A percentile compares a stretch with the other conserved stretches of the same genome.
Evolutionary conservation across 768 basidiomycete species (phyloP).

Genomic region (Trametes cubensis): DNA sequence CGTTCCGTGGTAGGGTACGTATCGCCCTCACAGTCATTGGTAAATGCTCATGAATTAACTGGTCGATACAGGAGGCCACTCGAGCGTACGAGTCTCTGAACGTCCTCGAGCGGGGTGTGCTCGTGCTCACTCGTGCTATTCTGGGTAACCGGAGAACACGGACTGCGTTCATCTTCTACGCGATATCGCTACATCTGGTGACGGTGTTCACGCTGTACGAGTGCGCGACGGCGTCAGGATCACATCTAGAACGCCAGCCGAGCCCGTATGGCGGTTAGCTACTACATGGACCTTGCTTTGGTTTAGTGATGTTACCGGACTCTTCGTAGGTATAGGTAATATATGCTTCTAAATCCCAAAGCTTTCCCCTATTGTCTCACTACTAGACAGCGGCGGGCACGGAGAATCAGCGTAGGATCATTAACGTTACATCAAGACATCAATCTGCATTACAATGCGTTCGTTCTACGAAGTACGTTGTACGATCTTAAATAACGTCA

Average conservation of each 20-base stretch:
- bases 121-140: slow-evolving; percentile 81
- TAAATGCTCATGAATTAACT: neutral
- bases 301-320: neutral
- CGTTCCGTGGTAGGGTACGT: slow-evolving; percentile 91
- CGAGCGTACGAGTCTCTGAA: slow-evolving; percentile 90
- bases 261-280: slow-evolving; percentile 38
- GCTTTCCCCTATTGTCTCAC: too few relatives aligned
- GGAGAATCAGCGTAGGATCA: too few relatives aligned
- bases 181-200: slow-evolving; percentile 75
- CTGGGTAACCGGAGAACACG: slow-evolving; percentile 90
- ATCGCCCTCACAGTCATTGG: neutral
- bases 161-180: slow-evolving; percentile 87
- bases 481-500: too few relatives aligned
- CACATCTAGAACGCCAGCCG: slow-evolving; percentile 55
- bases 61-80: slow-evolving; percentile 77
- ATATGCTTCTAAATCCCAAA: neutral
- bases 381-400: too few relatives aligned
- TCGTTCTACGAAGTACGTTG: too few relatives aligned
- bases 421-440: too few relatives aligned
- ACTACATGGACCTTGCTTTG: too few relatives aligned
- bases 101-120: slow-evolving; percentile 85
- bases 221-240: slow-evolving; percentile 57
- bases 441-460: too few relatives aligned
- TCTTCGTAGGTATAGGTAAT: slow-evolving; percentile 2
- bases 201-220: slow-evolving; percentile 81